Percentiles rank a stretch among this genome's conserved stretches.
phyloP scores from a whole-genome alignment of 2,329 filamentous ascomycete genomes.

The Fusarium circinatum region DNA sequence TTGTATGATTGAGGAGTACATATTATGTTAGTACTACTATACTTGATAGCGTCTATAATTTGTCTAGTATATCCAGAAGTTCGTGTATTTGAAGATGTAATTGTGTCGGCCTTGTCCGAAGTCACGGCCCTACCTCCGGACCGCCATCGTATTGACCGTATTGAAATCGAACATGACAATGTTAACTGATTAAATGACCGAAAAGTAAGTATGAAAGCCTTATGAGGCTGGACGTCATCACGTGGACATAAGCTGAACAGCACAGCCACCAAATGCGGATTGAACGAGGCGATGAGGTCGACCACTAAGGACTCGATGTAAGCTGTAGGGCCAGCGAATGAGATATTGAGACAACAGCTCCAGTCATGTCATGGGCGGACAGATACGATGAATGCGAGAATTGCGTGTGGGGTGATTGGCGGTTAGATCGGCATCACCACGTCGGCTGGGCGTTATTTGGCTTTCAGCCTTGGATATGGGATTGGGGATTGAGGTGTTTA shows the following conservation, averaged over 20 bases:
- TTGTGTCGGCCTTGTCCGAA: background rate
- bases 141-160: background rate
- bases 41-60: background rate
- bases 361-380: background rate
- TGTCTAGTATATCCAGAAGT: background rate
- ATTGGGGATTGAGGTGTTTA: background rate
- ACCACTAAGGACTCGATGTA: background rate
- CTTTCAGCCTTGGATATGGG: background rate
- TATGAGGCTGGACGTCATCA: conserved; percentile 2
- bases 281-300: background rate
- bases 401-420: background rate
- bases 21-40: background rate
- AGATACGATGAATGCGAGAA: conserved; percentile 40
- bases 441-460: background rate
- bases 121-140: background rate
- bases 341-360: background rate
- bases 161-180: background rate
- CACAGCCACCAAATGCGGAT: conserved; percentile 20
- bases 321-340: conserved; percentile 4
- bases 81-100: background rate
- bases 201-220: background rate
- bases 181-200: background rate
- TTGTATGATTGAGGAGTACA: background rate
- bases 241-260: background rate
- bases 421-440: conserved; percentile 3